These are phyloP conservation scores for Phytomonas francai DNA, from an alignment of 208 protist species.

Conservation along the genomic window DNA sequence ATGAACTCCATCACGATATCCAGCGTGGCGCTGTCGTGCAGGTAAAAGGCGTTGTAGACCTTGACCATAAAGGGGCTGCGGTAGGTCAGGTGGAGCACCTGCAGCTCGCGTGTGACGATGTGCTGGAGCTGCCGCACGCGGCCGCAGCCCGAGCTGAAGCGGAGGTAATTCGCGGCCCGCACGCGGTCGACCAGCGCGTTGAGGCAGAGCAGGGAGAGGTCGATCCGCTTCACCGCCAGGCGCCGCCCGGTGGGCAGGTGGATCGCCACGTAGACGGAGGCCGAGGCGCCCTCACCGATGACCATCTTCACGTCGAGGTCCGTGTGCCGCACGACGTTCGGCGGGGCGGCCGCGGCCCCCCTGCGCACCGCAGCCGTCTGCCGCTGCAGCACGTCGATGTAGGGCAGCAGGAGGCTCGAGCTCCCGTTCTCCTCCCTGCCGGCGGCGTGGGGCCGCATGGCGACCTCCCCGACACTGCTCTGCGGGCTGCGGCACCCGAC, in stretches of 20 bases:
- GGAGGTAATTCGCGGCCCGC: constrained; percentile 9
- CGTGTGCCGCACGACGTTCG: constrained; percentile 47
- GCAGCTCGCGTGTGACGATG: constrained; percentile 72
- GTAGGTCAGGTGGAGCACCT: constrained; percentile 82
- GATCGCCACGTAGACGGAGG: constrained; percentile 58
- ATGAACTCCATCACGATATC: constrained; percentile 90
- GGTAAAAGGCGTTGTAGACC: constrained; percentile 84
- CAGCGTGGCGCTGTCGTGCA: constrained; percentile 39
- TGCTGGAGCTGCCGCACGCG: constrained; percentile 53
- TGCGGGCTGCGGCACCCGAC: too few relatives aligned
- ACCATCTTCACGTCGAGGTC: constrained; percentile 36
- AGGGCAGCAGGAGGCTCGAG: neutral
- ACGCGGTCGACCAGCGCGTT: constrained; percentile 12
- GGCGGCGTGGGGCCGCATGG: constrained; percentile 5
- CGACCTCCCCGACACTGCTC: constrained; percentile 4
- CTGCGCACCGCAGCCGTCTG: constrained; percentile 13
- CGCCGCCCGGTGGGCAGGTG: constrained; percentile 54
- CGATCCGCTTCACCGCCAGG: constrained; percentile 76
- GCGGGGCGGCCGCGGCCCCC: constrained; percentile 10
- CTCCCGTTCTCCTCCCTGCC: neutral
- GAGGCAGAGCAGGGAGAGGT: constrained; percentile 57
- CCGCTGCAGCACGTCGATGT: constrained; percentile 8
- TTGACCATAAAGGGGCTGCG: constrained; percentile 86
- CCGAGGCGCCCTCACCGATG: constrained; percentile 67
- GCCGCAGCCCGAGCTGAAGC: constrained; percentile 11